Evolutionary conservation across 352 stramenopile genomes (phyloP), one percentile per base, ranked within the genome.

Genomic region (Phytophthora podocarpi): DNA sequence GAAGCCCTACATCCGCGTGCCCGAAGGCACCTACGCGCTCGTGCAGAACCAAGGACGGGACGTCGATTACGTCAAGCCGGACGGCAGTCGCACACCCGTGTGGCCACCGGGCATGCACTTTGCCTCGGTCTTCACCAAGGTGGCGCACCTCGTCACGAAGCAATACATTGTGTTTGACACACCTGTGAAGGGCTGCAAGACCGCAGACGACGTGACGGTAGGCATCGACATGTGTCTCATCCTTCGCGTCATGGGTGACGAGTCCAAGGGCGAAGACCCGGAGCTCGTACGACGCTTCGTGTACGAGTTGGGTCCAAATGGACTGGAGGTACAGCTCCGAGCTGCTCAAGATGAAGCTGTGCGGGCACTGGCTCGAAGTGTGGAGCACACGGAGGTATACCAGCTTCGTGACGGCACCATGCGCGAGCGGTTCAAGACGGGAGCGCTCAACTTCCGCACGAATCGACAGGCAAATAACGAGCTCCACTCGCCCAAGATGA

Each of bases 301-400:
- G 5, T 95, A 97, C 66, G 86, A 96, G 58, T 69, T 97, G 10
- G 90, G 85, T 1, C 78, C 89, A 0, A 85, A 89, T 45, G 87
- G 89, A 3, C 78, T 97, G 15, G 86, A 96, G 47, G 76, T 90
- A 26, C 90, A 96, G 66, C 74, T 97, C 1, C 77, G 79, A 6
- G 85, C 85, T 4, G 87, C 87, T 1, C 80, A 96, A 57, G 89
- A 93, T 56, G 81, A 96, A 69, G 89, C 86, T 5, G 82, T 96
- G 16, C 72, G 89, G 5, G 85, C 64, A 1, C 62, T 97, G 13
- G 89, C 86, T 4, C 85, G 89, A n/a, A 93, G 78, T 42, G 83
- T 97, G 18, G 58, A 90, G 64, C 90, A 97, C 69, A 96, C 86
- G 0, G 85, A 96, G 46, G 90, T 97, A 26, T 96, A 96, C 64